Evolutionary conservation across 2,329 filamentous ascomycete genomes (phyloP).

Genomic region (Fusarium globosum): DNA sequence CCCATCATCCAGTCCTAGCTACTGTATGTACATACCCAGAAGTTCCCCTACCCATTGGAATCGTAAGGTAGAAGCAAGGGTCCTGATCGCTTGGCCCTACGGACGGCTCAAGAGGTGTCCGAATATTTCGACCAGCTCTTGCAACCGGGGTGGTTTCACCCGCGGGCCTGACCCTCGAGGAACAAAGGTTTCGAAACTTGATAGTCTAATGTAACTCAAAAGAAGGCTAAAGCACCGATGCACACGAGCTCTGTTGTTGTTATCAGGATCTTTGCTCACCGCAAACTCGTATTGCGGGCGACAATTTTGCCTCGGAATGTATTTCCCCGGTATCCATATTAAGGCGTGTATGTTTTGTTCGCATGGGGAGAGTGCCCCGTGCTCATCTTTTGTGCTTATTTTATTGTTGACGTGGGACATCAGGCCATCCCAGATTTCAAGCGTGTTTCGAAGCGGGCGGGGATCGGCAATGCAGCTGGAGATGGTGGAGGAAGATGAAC

Average conservation of each 20-base stretch:
- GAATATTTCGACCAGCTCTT: slow-evolving; percentile 22
- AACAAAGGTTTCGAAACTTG: slow-evolving; percentile 30
- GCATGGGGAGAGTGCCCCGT: slow-evolving; percentile 33
- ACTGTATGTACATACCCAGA: neutral
- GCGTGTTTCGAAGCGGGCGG: slow-evolving; percentile 37
- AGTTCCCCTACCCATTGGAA: slow-evolving; percentile 16
- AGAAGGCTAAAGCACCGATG: slow-evolving; percentile 23
- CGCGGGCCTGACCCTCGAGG: neutral
- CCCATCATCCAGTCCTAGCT: slow-evolving; percentile 11
- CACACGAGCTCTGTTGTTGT: neutral
- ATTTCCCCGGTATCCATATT: slow-evolving; percentile 34
- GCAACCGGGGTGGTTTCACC: slow-evolving; percentile 33
- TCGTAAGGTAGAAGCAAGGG: slow-evolving; percentile 19
- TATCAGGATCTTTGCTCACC: slow-evolving; percentile 12
- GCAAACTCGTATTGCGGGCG: slow-evolving; percentile 11
- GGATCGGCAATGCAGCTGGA: slow-evolving; percentile 29
- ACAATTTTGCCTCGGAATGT: slow-evolving; percentile 28
- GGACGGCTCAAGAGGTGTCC: slow-evolving; percentile 24
- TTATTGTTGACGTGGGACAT: slow-evolving; percentile 29
- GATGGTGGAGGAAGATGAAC: slow-evolving; percentile 21
- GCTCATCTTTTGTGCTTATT: slow-evolving; percentile 28
- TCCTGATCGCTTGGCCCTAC: slow-evolving; percentile 37
- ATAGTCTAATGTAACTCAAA: slow-evolving; percentile 11
- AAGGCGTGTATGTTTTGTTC: slow-evolving; percentile 39
- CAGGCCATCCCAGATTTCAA: slow-evolving; percentile 33